Base-by-base conservation (phyloP, 2,329 filamentous ascomycete species). In the Exophiala lecanii-corni region DNA sequence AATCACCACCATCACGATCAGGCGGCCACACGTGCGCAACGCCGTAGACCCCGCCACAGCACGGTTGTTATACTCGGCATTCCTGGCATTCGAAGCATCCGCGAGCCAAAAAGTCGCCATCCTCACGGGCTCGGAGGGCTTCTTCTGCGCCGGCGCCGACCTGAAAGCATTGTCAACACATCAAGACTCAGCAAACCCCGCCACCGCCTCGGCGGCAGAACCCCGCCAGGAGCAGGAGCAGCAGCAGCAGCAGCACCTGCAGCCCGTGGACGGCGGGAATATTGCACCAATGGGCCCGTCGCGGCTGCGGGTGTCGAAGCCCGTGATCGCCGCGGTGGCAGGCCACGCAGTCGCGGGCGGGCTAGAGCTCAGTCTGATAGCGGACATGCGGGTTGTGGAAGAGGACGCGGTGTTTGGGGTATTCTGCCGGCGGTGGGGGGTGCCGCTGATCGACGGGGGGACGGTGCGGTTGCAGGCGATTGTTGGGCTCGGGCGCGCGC, bases 1-100 rank as follows among this genome's bases (percentile, higher is more conserved):
- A 35, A 74, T 79, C 52, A 74, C 74, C 0, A 72, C 66, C n/a
- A 73, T 79, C 43, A 68, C 71, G n/a, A 68, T 79, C 50, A 70
- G 74, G 57, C 69, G 75, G n/a, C 63, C 64, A 0, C 57, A 69
- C 9, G 63, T 68, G 17, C 68, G 69, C 39, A 79, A 79, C 53
- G 76, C 75, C 9, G 67, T 79, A 30, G 67, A 79, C 49, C 58
- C 62, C 2, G 45, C 63, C 2, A 76, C 75, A 3, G 74, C 68
- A 2, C 59, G 59, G 20, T 67, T 67, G 25, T 67, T 80, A 4
- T 69, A 70, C 18, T 54, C 64, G 1, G 70, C 73, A 4, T 68
- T 79, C 51, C 54, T 68, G 1, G 53, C 53, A 5, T 79, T 77
- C 46, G 74, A 79, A 49, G 54, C 60, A 10, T 73, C 79, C 51